Evolutionary conservation across 768 basidiomycete genomes (phyloP).

Genomic region (Pulveroboletus sp.): DNA sequence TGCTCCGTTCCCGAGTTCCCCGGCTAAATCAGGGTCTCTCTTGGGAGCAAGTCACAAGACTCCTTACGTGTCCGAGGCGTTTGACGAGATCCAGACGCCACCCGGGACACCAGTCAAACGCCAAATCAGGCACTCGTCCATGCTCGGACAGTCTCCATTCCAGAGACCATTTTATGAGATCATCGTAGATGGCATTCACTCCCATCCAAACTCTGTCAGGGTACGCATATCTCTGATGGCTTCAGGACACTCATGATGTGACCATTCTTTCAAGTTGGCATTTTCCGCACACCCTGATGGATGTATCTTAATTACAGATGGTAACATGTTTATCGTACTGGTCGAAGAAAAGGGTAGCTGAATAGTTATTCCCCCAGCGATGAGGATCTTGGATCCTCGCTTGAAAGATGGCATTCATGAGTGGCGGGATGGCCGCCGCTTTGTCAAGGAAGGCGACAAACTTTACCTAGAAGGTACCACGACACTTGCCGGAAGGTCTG

Average conservation of each 20-base stretch:
- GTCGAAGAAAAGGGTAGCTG: background rate
- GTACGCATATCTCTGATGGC: slow-evolving; percentile 42
- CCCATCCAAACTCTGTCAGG: slow-evolving; percentile 85
- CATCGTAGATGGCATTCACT: slow-evolving; percentile 90
- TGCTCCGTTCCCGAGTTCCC: slow-evolving; percentile 19
- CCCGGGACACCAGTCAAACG: slow-evolving; percentile 46
- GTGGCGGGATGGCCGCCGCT: slow-evolving; percentile 81
- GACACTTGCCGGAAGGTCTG: slow-evolving; percentile 85
- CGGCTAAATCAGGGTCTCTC: slow-evolving; percentile 10
- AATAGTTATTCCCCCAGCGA: slow-evolving; percentile 45
- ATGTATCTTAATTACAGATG: slow-evolving; percentile 88
- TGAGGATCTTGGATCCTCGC: slow-evolving; percentile 84
- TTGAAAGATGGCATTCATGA: slow-evolving; percentile 81
- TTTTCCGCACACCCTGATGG: slow-evolving; percentile 82
- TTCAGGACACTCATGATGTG: background rate
- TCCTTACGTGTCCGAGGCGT: slow-evolving; percentile 53
- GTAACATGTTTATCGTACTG: slow-evolving; percentile 38
- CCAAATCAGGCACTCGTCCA: slow-evolving; percentile 27
- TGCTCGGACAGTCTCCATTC: slow-evolving; percentile 45
- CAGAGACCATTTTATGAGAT: slow-evolving; percentile 82
- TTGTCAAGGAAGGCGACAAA: slow-evolving; percentile 78
- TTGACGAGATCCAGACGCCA: slow-evolving; percentile 56
- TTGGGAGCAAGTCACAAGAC: slow-evolving; percentile 13
- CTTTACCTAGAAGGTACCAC: slow-evolving; percentile 82
- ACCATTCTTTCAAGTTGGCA: slow-evolving; percentile 52